Evolutionary conservation across 2,329 filamentous ascomycete genomes (phyloP), one percentile per base, ranked within the genome.

Genomic region (Penicillium crustosum): DNA sequence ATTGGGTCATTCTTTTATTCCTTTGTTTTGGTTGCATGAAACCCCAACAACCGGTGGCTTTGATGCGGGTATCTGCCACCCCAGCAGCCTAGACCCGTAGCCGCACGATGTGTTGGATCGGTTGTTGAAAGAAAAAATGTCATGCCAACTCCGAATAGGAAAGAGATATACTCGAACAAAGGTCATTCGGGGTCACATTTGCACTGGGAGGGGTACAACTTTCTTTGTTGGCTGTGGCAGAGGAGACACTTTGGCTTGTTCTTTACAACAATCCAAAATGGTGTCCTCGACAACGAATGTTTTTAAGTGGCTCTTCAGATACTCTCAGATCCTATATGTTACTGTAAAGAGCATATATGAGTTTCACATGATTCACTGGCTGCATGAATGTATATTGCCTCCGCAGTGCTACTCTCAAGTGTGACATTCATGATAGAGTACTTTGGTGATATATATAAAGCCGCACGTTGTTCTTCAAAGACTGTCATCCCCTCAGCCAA

Each of bases 291-390:
- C 15, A 21, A 29, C 10, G 15, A 25, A n/a, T 10, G 45, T 3
- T 12, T n/a, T 7, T 21, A 12, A 35, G 6, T 29, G 21, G 25
- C 6, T 21, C 27, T 6, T 29, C 8, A 2, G 15, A 8, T 19
- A 23, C 25, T 12, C 25, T 47, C 36, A 19, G 49, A 23, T 49
- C 27, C 35, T 47, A 21, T 2, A 8, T 2, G 2, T 27, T 47
- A n/a, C 48, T 51, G 13, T 13, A 41, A 47, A 21, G 4, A 33
- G 27, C 6, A 27, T 29, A 13, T 9, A 2, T 31, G 19, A 29
- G 49, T 57, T 57, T 57, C 55, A 57, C 27, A 19, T 39, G 27
- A 57, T 41, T 52, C 35, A 36, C 35, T 42, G 9, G 7, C 27
- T 48, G 43, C 42, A 57, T 57, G 21, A 57, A 57, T 57, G 36